Evolutionary conservation across 805 yeast genomes (phyloP), one percentile per base, ranked within the genome.

Genomic region (Kuraishia cidri): DNA sequence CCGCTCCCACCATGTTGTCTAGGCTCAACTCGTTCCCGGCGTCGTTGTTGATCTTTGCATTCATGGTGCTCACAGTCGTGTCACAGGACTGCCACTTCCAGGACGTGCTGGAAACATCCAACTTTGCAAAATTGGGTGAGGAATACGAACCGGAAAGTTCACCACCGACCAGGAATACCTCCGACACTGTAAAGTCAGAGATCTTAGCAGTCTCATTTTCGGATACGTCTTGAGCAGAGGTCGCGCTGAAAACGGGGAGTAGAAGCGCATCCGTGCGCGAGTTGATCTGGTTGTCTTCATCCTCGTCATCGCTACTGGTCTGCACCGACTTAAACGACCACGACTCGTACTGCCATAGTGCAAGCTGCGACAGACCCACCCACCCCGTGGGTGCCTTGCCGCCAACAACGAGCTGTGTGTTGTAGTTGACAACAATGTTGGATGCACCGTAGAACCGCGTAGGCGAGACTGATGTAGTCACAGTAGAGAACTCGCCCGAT

Each of bases 361-460:
- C 90, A 13, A 80, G 56, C 52, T 82, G 92, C 43, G 67, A 66
- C 77, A 82, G 71, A 39, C 72, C 69, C 23, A 81, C 69, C 86
- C 88, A 81, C 1, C 86, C 86, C 3, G 56, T 44, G 5, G 50
- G 43, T 3, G 83, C 68, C 33, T 61, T 62, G 3, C 94, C 94
- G 0, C 92, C 94, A 26, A 83, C 57, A 3, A 83, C 49, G 23
- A 77, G 50, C 39, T 64, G 71, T 3, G 69, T 57, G 33, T 57
- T 64, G 7, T 72, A 64, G 20, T 60, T 50, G 1, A 74, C 62
- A 37, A 64, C 50, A 12, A 63, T 16, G 22, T 53, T 60, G 0
- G 72, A 50, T 0, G 79, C 72, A 1, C 75, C 76, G 41, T 64
- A 72, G 41, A 75, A 75, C 0, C 71, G 56, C 11, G 68, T 66